These are phyloP conservation scores for Vaccinium corymbosum DNA, from an alignment of 148 eudicot species.

Conservation along the genomic window DNA sequence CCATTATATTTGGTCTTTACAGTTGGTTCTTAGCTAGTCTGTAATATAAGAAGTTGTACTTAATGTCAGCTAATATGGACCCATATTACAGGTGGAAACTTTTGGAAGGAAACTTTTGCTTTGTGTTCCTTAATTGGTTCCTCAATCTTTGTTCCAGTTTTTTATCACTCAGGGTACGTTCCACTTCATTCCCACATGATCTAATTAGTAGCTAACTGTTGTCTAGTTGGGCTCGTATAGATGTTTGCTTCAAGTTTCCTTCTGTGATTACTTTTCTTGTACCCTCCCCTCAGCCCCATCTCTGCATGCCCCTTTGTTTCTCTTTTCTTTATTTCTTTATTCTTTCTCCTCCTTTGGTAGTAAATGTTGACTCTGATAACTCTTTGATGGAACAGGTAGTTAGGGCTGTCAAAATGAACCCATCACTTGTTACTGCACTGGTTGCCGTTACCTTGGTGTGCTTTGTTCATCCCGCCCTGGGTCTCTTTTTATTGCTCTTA, in stretches of 20 bases:
- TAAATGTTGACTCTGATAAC: not conserved
- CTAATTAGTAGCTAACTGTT: slow-evolving; percentile 17
- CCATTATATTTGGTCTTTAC: not conserved
- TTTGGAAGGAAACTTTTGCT: slow-evolving; percentile 48
- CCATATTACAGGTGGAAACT: slow-evolving; percentile 61
- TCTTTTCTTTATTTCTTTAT: not conserved
- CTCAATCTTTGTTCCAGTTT: slow-evolving; percentile 45
- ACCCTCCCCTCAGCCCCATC: not conserved
- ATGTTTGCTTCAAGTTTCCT: not conserved
- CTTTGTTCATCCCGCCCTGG: slow-evolving; percentile 89
- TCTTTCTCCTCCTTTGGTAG: not conserved
- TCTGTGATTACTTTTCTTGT: not conserved
- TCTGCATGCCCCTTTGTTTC: not conserved
- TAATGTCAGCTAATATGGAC: slow-evolving; percentile 14
- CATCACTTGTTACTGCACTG: slow-evolving; percentile 48
- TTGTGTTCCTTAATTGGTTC: slow-evolving; percentile 45
- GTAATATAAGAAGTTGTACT: not conserved
- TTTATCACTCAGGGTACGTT: slow-evolving; percentile 62
- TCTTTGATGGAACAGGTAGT: slow-evolving; percentile 48
- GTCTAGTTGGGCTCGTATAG: not conserved
- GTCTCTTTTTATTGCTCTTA: slow-evolving; percentile 59
- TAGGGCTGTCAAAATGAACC: slow-evolving; percentile 54
- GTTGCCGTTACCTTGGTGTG: slow-evolving; percentile 59
- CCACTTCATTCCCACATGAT: not conserved
- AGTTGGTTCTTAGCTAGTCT: not conserved